A percentile compares a stretch with the other conserved stretches of the same genome.
These are phyloP conservation scores for Voacanga thouarsii DNA, from an alignment of 257 asterid genomes.

Conservation along the genomic window DNA sequence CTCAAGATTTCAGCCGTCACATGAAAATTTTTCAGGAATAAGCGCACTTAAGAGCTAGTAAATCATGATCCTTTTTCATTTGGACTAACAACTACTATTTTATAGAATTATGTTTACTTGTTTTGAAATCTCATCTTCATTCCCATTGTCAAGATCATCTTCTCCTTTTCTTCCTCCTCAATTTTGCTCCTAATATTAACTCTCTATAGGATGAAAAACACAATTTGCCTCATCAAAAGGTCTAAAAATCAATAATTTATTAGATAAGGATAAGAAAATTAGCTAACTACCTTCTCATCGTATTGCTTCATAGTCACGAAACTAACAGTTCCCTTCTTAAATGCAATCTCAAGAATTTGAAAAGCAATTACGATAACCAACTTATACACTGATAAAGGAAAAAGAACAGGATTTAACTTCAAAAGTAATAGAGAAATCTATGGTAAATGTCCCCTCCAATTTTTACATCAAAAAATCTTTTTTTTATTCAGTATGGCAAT, in stretches of 20 bases:
- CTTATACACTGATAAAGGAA: neutral
- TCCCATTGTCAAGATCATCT: conserved; percentile 72
- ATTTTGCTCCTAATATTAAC: conserved; percentile 82
- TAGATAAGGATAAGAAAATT: neutral
- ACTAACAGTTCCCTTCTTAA: conserved; percentile 99
- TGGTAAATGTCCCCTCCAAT: too few relatives aligned
- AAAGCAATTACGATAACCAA: conserved; percentile 8
- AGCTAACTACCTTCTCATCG: conserved; percentile 74
- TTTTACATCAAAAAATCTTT: too few relatives aligned
- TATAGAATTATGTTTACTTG: conserved; percentile 34
- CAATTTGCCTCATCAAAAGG: neutral
- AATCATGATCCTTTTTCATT: neutral
- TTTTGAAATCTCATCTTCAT: conserved; percentile 69
- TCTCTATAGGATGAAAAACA: conserved; percentile 47
- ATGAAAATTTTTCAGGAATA: neutral
- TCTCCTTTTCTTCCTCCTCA: conserved; percentile 99
- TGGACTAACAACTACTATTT: neutral
- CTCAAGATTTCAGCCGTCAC: neutral
- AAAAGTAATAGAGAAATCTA: neutral
- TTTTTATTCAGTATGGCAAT: too few relatives aligned
- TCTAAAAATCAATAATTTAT: neutral
- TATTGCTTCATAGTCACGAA: conserved; percentile 91
- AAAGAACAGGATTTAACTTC: neutral
- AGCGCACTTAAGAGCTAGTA: neutral
- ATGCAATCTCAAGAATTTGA: conserved; percentile 92